These are phyloP conservation scores for Nicotiana otophora DNA, from an alignment of 257 asterid species.

Conservation along the genomic window DNA sequence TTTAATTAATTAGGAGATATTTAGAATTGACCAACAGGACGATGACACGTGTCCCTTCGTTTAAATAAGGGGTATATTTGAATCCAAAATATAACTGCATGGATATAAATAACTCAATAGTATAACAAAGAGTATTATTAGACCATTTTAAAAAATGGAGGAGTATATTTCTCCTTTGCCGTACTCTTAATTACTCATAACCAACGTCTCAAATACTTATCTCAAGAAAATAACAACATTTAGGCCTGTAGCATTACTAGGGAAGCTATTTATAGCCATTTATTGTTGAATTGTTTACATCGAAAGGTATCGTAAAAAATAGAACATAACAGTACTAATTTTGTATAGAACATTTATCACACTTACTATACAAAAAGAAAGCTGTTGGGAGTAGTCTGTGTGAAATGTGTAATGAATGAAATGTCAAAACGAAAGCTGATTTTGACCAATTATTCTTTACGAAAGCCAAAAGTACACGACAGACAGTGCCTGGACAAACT, in stretches of 20 bases:
- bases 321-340: background rate
- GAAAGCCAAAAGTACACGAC: conserved; percentile 7
- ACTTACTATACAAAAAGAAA: background rate
- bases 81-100: no score
- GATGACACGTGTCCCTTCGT: no score
- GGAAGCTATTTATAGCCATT: background rate
- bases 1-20: no score
- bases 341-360: background rate
- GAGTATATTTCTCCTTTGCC: no score
- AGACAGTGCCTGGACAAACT: conserved; percentile 13
- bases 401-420: background rate
- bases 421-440: conserved; percentile 1
- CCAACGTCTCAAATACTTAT: background rate
- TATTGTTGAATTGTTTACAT: conserved; percentile 3
- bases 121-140: no score
- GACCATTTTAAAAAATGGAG: no score
- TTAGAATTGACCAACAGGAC: no score
- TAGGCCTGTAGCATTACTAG: background rate
- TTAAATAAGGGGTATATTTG: no score
- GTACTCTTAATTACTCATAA: background rate
- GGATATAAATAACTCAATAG: no score
- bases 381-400: background rate
- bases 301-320: background rate
- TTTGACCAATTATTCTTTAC: conserved; percentile 4
- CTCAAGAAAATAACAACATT: background rate